These are phyloP conservation scores for Fomitopsis betulina DNA, from an alignment of 1,284 basidiomycete species.

Conservation along the genomic window DNA sequence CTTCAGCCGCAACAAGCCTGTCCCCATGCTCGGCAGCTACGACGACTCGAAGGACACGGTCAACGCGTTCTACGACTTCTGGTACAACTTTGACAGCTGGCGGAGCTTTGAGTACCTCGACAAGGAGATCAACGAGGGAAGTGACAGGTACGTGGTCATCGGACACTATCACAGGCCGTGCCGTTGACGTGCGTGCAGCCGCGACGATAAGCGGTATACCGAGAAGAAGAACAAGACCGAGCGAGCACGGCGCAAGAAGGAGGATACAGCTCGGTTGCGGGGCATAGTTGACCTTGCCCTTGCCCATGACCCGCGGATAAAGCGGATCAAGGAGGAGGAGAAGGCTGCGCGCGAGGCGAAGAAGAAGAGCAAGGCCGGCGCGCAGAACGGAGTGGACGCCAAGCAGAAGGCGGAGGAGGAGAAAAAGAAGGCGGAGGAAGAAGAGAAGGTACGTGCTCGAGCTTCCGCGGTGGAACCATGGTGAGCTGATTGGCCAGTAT, in stretches of 20 bases:
- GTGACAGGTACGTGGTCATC: slow-evolving; percentile 68
- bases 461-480: slow-evolving; percentile 3
- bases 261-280: slow-evolving; percentile 91
- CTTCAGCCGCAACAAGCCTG: slow-evolving; percentile 88
- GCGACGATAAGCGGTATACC: slow-evolving; percentile 97
- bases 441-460: slow-evolving; percentile 47
- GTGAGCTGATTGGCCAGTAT: slow-evolving; percentile 1
- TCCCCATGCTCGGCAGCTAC: slow-evolving; percentile 74
- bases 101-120: slow-evolving; percentile 97
- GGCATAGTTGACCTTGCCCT: slow-evolving; percentile 86
- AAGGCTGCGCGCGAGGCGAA: slow-evolving; percentile 94
- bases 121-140: slow-evolving; percentile 98
- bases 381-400: slow-evolving; percentile 42
- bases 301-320: slow-evolving; percentile 90
- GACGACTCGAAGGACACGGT: slow-evolving; percentile 81
- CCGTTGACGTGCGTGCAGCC: slow-evolving; percentile 42
- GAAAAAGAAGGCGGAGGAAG: slow-evolving; percentile 70
- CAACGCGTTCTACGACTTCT: slow-evolving; percentile 96
- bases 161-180: neutral
- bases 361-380: slow-evolving; percentile 59
- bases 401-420: slow-evolving; percentile 72
- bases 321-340: slow-evolving; percentile 95
- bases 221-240: slow-evolving; percentile 99
- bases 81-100: slow-evolving; percentile 99
- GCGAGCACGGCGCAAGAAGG: slow-evolving; percentile 95